These are phyloP conservation scores for Fusarium tupiense DNA, from an alignment of 2,329 filamentous ascomycete species.

Conservation along the genomic window DNA sequence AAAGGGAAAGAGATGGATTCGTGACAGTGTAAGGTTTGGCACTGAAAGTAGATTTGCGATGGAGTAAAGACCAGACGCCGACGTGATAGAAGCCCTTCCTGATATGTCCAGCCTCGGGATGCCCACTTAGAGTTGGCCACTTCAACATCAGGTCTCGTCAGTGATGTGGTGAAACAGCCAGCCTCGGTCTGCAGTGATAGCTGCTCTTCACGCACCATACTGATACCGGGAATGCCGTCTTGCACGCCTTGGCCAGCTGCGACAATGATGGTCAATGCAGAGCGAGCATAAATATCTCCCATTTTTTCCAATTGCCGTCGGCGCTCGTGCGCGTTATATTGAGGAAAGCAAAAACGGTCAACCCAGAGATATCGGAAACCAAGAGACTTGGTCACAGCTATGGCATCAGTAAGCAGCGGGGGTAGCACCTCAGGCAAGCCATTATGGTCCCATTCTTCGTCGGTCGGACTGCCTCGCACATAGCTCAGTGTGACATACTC, in stretches of 20 bases:
- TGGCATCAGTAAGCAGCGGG: slow-evolving; percentile 47
- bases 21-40: slow-evolving; percentile 50
- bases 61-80: slow-evolving; percentile 50
- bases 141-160: slow-evolving; percentile 49
- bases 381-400: slow-evolving; percentile 45
- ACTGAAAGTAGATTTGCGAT: slow-evolving; percentile 53
- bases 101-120: slow-evolving; percentile 49
- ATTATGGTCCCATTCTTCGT: slow-evolving; percentile 29
- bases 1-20: slow-evolving; percentile 50
- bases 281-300: slow-evolving; percentile 48
- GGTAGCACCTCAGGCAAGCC: slow-evolving; percentile 43
- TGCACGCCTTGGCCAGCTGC: slow-evolving; percentile 46
- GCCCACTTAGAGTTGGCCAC: slow-evolving; percentile 50
- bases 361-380: slow-evolving; percentile 53
- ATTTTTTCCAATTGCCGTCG: slow-evolving; percentile 45
- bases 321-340: slow-evolving; percentile 40
- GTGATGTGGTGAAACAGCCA: slow-evolving; percentile 50
- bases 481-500: slow-evolving; percentile 52
- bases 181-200: slow-evolving; percentile 47
- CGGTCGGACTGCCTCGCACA: slow-evolving; percentile 40
- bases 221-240: slow-evolving; percentile 50
- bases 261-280: slow-evolving; percentile 49
- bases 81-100: slow-evolving; percentile 50
- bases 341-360: slow-evolving; percentile 49
- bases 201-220: slow-evolving; percentile 48